Conservation (phyloP, 2,329 filamentous ascomycete genomes). For the Claviceps purpurea region DNA sequence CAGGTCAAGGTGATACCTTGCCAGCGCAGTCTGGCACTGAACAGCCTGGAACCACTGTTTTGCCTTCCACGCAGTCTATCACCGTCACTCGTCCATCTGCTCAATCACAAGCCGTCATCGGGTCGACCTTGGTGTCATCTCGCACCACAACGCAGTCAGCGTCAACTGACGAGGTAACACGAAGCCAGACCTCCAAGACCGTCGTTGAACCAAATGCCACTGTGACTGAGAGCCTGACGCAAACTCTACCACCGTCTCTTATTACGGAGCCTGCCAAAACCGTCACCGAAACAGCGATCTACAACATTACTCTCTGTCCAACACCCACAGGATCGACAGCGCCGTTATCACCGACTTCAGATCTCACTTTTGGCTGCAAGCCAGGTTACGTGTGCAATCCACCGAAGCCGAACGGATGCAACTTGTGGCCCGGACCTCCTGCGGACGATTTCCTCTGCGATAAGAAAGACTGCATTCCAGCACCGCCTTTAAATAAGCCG, state of each 20-base stretch:
- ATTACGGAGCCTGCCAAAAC: constrained; percentile 17
- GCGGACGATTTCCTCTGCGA: constrained; percentile 32
- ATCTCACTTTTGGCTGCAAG: constrained; percentile 39
- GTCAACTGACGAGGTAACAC: constrained; percentile 8
- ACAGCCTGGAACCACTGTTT: constrained; percentile 10
- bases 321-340: constrained; percentile 25
- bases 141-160: constrained; percentile 4
- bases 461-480: constrained; percentile 27
- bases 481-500: constrained; percentile 23
- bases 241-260: constrained; percentile 15
- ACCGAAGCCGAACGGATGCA: constrained; percentile 34
- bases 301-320: constrained; percentile 27
- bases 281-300: constrained; percentile 15
- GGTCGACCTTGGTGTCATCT: constrained; percentile 6
- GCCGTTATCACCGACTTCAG: constrained; percentile 21
- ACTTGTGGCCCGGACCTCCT: constrained; percentile 36
- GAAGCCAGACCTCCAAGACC: constrained; percentile 15
- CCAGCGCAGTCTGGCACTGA: constrained; percentile 6
- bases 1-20: constrained; percentile 5
- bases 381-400: constrained; percentile 40
- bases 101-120: constrained; percentile 9
- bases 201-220: constrained; percentile 18
- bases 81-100: constrained; percentile 15
- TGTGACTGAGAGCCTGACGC: constrained; percentile 17
- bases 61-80: constrained; percentile 11